Conservation (phyloP, 2,329 filamentous ascomycete genomes). For the Trichoderma semiorbis region DNA sequence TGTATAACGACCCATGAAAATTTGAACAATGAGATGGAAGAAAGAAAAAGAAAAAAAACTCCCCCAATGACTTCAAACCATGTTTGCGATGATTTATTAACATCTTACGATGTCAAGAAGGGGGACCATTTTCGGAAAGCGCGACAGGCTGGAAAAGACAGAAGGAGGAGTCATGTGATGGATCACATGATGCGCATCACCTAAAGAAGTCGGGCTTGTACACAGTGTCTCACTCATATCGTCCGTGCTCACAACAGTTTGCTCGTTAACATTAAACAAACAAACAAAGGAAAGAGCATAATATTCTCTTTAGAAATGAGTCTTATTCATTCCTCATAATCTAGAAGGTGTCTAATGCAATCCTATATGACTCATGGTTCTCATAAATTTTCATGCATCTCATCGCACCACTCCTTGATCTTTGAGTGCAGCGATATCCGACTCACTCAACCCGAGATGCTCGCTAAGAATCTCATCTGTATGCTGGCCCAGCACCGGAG, state of each 20-base stretch:
- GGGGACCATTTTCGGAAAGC: conserved; percentile 11
- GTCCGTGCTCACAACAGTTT: neutral
- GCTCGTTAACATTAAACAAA: neutral
- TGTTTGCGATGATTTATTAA: neutral
- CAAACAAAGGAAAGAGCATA: neutral
- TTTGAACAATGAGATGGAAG: neutral
- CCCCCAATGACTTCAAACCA: neutral
- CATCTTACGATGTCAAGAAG: neutral
- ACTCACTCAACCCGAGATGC: conserved; percentile 57
- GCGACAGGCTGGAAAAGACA: neutral
- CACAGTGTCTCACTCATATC: neutral
- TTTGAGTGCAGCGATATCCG: conserved; percentile 60
- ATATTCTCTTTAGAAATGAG: neutral
- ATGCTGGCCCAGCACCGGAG: conserved; percentile 83
- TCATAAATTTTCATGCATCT: conserved; percentile 21
- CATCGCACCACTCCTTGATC: conserved; percentile 62
- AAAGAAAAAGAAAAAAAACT: neutral
- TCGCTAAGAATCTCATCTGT: conserved; percentile 71
- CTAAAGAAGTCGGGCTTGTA: neutral
- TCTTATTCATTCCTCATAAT: neutral
- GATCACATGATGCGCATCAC: neutral
- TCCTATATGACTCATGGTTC: neutral
- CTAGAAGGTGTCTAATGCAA: neutral
- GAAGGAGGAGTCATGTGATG: conserved; percentile 5
- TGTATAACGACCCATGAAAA: neutral